Conservation (phyloP, 1,284 basidiomycete species). For the Cutaneotrichosporon cutaneum region DNA sequence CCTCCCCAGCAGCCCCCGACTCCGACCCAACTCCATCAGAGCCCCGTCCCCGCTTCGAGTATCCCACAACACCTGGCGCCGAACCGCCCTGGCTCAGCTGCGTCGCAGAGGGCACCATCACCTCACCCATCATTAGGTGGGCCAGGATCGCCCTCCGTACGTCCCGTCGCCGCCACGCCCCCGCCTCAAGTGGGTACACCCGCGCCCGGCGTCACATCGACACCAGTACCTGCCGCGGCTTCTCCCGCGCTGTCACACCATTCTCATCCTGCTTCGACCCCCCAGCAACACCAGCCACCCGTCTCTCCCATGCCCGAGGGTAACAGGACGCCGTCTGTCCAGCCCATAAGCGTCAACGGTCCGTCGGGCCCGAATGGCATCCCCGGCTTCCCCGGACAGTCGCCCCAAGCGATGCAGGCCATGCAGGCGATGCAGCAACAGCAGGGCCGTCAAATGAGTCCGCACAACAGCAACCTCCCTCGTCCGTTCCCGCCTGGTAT, state of each 20-base stretch:
- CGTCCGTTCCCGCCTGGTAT: conserved; percentile 20
- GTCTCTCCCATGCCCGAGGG: conserved; percentile 3
- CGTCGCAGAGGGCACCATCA: conserved; percentile 39
- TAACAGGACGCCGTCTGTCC: neutral
- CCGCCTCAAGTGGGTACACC: conserved; percentile 8
- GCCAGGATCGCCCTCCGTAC: conserved; percentile 21
- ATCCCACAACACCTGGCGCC: conserved; percentile 48
- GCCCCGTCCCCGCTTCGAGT: conserved; percentile 34
- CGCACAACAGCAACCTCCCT: neutral
- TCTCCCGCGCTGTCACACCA: conserved; percentile 39
- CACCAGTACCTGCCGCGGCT: conserved; percentile 28
- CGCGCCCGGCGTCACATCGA: conserved; percentile 8
- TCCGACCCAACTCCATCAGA: conserved; percentile 26
- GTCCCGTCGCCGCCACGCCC: conserved; percentile 15
- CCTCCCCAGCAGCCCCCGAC: conserved; percentile 13
- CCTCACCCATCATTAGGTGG: conserved; percentile 28
- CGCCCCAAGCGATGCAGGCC: conserved; percentile 24
- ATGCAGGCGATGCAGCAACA: conserved; percentile 28
- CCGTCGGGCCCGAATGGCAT: conserved; percentile 11
- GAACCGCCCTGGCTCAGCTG: conserved; percentile 42
- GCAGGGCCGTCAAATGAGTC: conserved; percentile 25
- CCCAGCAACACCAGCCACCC: conserved; percentile 18
- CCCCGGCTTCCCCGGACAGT: conserved; percentile 7
- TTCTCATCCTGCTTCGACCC: conserved; percentile 22
- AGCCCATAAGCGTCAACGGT: conserved; percentile 19